Percentiles rank a stretch among this genome's conserved stretches.
Evolutionary conservation across 345 rosid species (phyloP).

Genomic region (Heritiera littoralis): DNA sequence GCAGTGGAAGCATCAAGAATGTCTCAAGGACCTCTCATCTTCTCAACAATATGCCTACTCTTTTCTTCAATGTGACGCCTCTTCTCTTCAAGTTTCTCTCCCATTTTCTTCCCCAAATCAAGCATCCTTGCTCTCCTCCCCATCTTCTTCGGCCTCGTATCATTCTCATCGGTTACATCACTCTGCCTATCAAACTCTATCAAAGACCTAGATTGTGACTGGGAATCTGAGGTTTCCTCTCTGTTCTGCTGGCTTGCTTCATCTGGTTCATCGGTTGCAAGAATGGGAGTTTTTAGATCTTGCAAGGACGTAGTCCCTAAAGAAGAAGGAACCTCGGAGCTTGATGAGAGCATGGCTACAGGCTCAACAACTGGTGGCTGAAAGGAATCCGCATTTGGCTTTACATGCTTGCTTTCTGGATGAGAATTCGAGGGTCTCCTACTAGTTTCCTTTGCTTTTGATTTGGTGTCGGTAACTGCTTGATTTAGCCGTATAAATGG

Average conservation of each 20-base stretch:
- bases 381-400: constrained; percentile 23
- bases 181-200: constrained; percentile 30
- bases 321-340: constrained; percentile 26
- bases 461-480: constrained; percentile 34
- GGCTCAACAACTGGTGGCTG: constrained; percentile 31
- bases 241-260: constrained; percentile 30
- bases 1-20: neutral
- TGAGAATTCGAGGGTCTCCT: neutral
- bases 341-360: constrained; percentile 21
- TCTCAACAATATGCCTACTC: constrained; percentile 75
- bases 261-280: constrained; percentile 36
- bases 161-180: constrained; percentile 46
- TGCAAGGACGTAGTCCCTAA: constrained; percentile 41
- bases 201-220: constrained; percentile 33
- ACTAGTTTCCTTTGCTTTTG: constrained; percentile 18
- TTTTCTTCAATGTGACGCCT: constrained; percentile 83
- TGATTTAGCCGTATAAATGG: constrained; percentile 86
- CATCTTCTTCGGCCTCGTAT: constrained; percentile 52
- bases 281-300: constrained; percentile 58
- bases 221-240: constrained; percentile 30
- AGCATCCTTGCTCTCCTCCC: constrained; percentile 78
- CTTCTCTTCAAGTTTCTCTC: constrained; percentile 88
- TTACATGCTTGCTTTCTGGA: constrained; percentile 43
- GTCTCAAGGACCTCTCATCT: constrained; percentile 65
- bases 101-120: constrained; percentile 82